Evolutionary conservation across 768 basidiomycete species (phyloP).

Genomic region (Rhodotorula paludigena): DNA sequence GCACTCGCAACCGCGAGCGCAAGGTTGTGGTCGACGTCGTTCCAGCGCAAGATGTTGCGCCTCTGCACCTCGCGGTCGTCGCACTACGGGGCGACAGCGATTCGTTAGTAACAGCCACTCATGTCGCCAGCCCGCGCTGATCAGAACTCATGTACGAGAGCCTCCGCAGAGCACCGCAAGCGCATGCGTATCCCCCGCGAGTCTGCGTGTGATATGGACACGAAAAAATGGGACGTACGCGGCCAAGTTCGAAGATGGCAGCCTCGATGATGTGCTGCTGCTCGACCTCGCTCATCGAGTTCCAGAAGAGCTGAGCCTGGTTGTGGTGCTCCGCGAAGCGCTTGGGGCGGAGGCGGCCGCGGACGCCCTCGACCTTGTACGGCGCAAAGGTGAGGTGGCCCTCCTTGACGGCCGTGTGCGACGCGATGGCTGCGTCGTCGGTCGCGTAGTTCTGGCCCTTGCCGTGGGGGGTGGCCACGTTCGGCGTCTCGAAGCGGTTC

Average conservation of each 20-base stretch:
- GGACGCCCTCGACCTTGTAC: conserved; percentile 52
- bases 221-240: neutral
- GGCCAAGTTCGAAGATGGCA: conserved; percentile 74
- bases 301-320: conserved; percentile 62
- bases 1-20: conserved; percentile 64
- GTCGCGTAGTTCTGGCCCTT: conserved; percentile 29
- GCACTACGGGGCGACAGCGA: conserved; percentile 46
- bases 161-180: too few relatives aligned
- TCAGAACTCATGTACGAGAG: too few relatives aligned
- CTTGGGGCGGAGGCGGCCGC: conserved; percentile 49
- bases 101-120: too few relatives aligned
- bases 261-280: conserved; percentile 66
- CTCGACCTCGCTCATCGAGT: conserved; percentile 67
- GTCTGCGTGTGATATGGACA: too few relatives aligned
- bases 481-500: conserved; percentile 52
- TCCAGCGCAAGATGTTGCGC: conserved; percentile 63
- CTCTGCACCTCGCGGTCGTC: conserved; percentile 68
- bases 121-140: too few relatives aligned
- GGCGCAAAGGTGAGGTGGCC: conserved; percentile 30
- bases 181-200: neutral
- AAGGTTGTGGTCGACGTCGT: conserved; percentile 67
- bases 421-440: neutral
- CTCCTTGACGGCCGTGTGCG: conserved; percentile 6
- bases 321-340: conserved; percentile 27
- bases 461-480: conserved; percentile 33